A percentile compares a stretch with the other conserved stretches of the same genome.
These are phyloP conservation scores for Fusarium armeniacum DNA, from an alignment of 2,329 filamentous ascomycete genomes.

Conservation along the genomic window DNA sequence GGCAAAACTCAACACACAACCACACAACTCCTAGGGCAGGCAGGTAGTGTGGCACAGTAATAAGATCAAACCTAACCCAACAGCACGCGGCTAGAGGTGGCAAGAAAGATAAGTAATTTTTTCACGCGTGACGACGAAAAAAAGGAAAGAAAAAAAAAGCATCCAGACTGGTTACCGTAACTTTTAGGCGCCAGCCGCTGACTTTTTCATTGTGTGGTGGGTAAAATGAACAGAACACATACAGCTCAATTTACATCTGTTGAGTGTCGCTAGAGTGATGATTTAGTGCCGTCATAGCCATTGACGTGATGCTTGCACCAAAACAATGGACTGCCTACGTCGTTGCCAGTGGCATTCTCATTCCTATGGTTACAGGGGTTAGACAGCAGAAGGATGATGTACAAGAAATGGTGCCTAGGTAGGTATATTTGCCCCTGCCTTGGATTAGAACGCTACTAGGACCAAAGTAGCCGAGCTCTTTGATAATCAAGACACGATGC, in stretches of 20 bases:
- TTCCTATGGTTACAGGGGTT: slow-evolving; percentile 24
- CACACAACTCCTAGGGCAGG: slow-evolving; percentile 2
- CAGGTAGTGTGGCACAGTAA: slow-evolving; percentile 26
- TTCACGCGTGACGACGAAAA: slow-evolving; percentile 19
- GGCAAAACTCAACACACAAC: slow-evolving; percentile 11
- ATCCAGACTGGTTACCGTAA: not conserved
- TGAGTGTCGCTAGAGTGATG: slow-evolving; percentile 1
- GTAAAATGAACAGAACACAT: not conserved
- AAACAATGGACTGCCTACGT: slow-evolving; percentile 5
- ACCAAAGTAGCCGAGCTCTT: slow-evolving; percentile 26
- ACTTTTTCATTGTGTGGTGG: slow-evolving; percentile 1
- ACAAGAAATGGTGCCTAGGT: slow-evolving; percentile 12
- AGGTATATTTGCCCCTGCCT: slow-evolving; percentile 32
- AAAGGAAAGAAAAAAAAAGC: slow-evolving; percentile 5
- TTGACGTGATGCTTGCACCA: slow-evolving; percentile 14
- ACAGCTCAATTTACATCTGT: not conserved
- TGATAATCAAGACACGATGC: slow-evolving; percentile 10
- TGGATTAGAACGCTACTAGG: slow-evolving; percentile 28
- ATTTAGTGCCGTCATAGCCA: slow-evolving; percentile 14
- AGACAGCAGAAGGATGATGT: slow-evolving; percentile 30
- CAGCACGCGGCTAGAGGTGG: slow-evolving; percentile 33
- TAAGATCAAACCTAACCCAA: not conserved
- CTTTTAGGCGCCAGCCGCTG: slow-evolving; percentile 40
- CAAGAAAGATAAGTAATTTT: slow-evolving; percentile 27
- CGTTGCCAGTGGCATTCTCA: slow-evolving; percentile 19